Evolutionary conservation across 208 protist species (phyloP), one percentile per base, ranked within the genome.

Genomic region (Trypanosoma boissoni): DNA sequence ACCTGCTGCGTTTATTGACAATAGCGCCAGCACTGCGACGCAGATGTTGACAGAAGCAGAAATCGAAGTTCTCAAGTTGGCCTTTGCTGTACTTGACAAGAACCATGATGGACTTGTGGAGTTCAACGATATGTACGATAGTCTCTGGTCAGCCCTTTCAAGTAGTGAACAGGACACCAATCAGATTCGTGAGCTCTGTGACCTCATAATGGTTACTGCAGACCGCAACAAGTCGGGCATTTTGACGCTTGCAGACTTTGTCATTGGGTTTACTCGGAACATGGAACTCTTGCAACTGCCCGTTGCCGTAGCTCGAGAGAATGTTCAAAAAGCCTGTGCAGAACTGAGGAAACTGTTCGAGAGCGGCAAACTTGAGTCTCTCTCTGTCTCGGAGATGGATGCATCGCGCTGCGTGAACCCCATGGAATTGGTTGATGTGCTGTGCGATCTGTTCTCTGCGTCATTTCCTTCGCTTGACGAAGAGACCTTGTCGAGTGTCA

Each of bases 141-240:
- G 72, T 2, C 80, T 93, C 1, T 86, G 77, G 79, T 79, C 88
- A 23, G 73, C 68, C 3, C 71, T 90, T 8, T 57, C 62, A 39
- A 55, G 62, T 26, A n/a, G 31, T 10, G 46, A 53, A 18, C 58
- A 79, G 28, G 79, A 89, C 44, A 68, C 79, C 51, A 77, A 24
- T 29, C 83, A 93, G 52, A 76, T 93, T 18, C 70, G 61, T 39
- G 86, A 93, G 45, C 58, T 90, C 18, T 88, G 82, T 58, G 70
- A 90, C 42, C 69, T 93, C 9, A 83, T 93, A 43, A 85, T 90
- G 77, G 78, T 78, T 61, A 88, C 77, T 3, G 77, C 86, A 1
- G 86, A 79, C 39, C 70, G 75, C 21, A 60, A 58, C 58, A 67
- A 78, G 16, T 51, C 49, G 46, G 80, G 75, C 2, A 26, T 59